Conservation (phyloP, 257 asterid species). For the Solanum stenotomum region DNA sequence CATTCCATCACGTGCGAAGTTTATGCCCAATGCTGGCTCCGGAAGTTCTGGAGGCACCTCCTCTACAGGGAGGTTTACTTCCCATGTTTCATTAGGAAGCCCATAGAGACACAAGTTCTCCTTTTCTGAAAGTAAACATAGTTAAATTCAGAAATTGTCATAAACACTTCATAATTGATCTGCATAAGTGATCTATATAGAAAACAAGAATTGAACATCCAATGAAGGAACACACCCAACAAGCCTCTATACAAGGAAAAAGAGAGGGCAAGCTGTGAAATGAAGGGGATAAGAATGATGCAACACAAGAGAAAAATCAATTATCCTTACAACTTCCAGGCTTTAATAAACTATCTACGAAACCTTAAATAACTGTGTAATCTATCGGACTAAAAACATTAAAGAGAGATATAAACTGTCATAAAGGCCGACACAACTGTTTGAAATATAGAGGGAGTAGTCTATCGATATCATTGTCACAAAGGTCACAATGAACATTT, state of each 20-base stretch:
- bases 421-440: not conserved
- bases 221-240: not conserved
- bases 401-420: not conserved
- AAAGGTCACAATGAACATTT: not conserved
- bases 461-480: not conserved
- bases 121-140: slow-evolving; percentile 41
- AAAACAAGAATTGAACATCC: not conserved
- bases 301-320: not conserved
- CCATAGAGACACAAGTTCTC: slow-evolving; percentile 92
- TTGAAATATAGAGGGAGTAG: not conserved
- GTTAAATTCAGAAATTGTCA: not conserved
- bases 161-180: not conserved
- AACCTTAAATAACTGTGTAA: not conserved
- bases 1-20: slow-evolving; percentile 95
- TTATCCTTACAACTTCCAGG: not conserved
- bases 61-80: slow-evolving; percentile 87
- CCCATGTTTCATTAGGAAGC: slow-evolving; percentile 83
- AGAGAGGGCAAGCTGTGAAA: not conserved
- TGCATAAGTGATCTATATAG: not conserved
- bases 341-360: not conserved
- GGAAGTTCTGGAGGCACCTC: slow-evolving; percentile 98
- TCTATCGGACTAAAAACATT: not conserved
- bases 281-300: not conserved
- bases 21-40: slow-evolving; percentile 90
- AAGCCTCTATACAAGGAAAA: not conserved